A percentile compares a stretch with the other conserved stretches of the same genome.
phyloP scores from a whole-genome alignment of 805 yeast genomes.

The Cyberlindnera suaveolens region DNA sequence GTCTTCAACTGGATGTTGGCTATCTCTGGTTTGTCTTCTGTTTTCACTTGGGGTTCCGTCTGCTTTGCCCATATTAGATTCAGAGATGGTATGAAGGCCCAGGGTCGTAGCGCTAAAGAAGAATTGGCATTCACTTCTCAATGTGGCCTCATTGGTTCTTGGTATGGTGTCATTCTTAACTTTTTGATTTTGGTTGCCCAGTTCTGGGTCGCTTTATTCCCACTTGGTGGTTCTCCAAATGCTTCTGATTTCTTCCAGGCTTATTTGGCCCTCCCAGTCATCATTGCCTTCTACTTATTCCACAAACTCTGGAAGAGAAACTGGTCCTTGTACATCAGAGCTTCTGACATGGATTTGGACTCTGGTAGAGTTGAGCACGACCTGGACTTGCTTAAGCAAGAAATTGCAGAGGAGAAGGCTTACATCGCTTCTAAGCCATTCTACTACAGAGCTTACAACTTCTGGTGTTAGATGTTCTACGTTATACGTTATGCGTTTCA shows the following conservation, averaged over 20 bases:
- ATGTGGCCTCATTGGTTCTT: slow-evolving; percentile 63
- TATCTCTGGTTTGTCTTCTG: slow-evolving; percentile 70
- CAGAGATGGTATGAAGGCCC: slow-evolving; percentile 48
- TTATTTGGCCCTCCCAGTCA: slow-evolving; percentile 36
- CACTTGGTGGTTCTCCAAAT: slow-evolving; percentile 26
- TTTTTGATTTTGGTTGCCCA: slow-evolving; percentile 62
- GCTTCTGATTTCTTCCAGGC: slow-evolving; percentile 31
- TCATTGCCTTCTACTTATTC: slow-evolving; percentile 30
- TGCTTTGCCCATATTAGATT: slow-evolving; percentile 64
- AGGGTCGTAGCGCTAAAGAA: slow-evolving; percentile 57
- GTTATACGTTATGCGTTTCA: background rate
- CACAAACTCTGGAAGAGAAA: slow-evolving; percentile 39
- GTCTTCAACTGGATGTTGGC: slow-evolving; percentile 75
- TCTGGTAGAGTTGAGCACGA: slow-evolving; percentile 60
- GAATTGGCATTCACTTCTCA: slow-evolving; percentile 69
- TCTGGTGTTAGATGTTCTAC: slow-evolving; percentile 40
- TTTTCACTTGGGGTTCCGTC: slow-evolving; percentile 76
- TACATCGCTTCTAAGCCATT: slow-evolving; percentile 39
- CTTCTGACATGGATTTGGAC: slow-evolving; percentile 51
- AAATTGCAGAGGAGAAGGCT: slow-evolving; percentile 50
- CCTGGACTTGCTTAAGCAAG: slow-evolving; percentile 48
- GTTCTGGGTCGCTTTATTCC: slow-evolving; percentile 62
- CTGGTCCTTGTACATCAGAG: slow-evolving; percentile 34
- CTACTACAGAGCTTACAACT: slow-evolving; percentile 41
- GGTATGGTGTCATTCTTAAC: slow-evolving; percentile 53